These are phyloP conservation scores for Penicillium glabrum DNA, from an alignment of 2,329 filamentous ascomycete species.

Conservation along the genomic window DNA sequence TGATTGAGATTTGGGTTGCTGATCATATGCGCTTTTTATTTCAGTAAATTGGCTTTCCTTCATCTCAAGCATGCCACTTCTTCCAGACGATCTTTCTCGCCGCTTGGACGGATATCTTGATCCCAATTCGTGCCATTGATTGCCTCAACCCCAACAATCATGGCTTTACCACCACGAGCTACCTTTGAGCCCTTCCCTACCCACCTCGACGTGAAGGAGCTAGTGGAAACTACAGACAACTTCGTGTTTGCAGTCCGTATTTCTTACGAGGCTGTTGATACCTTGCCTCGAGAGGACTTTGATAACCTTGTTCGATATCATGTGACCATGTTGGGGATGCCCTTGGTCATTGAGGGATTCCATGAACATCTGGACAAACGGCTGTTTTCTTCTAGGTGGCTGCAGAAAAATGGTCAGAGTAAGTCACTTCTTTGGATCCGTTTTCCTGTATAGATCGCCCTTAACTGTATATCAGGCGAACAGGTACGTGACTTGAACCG, in stretches of 20 bases:
- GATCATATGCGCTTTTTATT: not conserved
- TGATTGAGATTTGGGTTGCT: not conserved
- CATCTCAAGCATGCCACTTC: not conserved
- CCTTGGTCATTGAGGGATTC: slow-evolving; percentile 89
- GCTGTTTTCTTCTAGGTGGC: slow-evolving; percentile 79
- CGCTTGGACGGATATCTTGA: not conserved
- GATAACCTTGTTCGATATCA: slow-evolving; percentile 82
- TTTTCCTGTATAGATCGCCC: not conserved
- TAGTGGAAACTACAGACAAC: slow-evolving; percentile 78
- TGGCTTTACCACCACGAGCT: slow-evolving; percentile 53
- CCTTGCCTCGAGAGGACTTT: slow-evolving; percentile 74
- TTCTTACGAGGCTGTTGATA: slow-evolving; percentile 72
- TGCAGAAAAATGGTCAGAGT: slow-evolving; percentile 62
- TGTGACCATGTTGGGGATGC: slow-evolving; percentile 81
- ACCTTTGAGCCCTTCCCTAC: slow-evolving; percentile 91
- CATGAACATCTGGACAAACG: slow-evolving; percentile 70
- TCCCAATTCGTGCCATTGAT: not conserved
- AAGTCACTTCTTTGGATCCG: not conserved
- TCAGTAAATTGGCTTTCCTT: not conserved
- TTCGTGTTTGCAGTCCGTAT: slow-evolving; percentile 86
- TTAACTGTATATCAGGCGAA: slow-evolving; percentile 60
- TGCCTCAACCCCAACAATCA: not conserved
- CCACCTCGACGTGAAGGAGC: slow-evolving; percentile 70
- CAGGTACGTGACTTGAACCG: slow-evolving; percentile 77
- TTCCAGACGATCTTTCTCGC: not conserved